A percentile compares a stretch with the other conserved stretches of the same genome.
These are phyloP conservation scores for Linderniella brevidens DNA, from an alignment of 257 asterid species.

Conservation along the genomic window DNA sequence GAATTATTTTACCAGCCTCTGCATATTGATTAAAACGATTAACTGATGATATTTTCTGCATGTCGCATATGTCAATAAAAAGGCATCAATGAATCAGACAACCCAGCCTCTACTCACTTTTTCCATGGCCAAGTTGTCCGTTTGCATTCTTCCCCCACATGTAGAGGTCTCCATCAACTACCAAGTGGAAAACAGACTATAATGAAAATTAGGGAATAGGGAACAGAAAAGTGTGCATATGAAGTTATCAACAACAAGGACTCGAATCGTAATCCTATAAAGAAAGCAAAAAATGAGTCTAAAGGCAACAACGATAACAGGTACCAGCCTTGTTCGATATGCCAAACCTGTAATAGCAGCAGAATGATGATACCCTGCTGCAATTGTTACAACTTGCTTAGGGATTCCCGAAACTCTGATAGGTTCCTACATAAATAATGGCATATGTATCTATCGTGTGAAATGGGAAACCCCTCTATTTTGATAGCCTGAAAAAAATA, in stretches of 20 bases:
- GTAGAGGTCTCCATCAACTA: slow-evolving; percentile 87
- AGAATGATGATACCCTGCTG: slow-evolving; percentile 96
- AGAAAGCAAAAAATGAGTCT: neutral
- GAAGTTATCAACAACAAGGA: neutral
- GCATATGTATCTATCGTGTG: too few relatives aligned
- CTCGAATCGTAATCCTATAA: neutral
- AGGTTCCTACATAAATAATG: slow-evolving; percentile 47
- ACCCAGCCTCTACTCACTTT: slow-evolving; percentile 27
- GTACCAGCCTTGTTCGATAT: neutral
- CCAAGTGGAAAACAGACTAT: slow-evolving; percentile 12
- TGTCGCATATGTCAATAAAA: too few relatives aligned
- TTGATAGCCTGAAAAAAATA: neutral
- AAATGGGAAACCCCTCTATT: neutral
- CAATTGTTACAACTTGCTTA: slow-evolving; percentile 33
- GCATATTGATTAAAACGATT: slow-evolving; percentile 15
- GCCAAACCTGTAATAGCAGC: slow-evolving; percentile 77
- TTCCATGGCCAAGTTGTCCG: slow-evolving; percentile 97
- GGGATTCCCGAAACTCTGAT: slow-evolving; percentile 43
- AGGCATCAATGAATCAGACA: too few relatives aligned
- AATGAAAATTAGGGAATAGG: neutral
- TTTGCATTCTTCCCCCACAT: slow-evolving; percentile 84
- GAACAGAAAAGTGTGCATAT: neutral
- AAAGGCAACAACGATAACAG: neutral
- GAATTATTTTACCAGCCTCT: slow-evolving; percentile 56
- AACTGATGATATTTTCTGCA: too few relatives aligned